These are phyloP conservation scores for Neurospora sp. DNA, from an alignment of 495 filamentous ascomycete species.

Conservation along the genomic window DNA sequence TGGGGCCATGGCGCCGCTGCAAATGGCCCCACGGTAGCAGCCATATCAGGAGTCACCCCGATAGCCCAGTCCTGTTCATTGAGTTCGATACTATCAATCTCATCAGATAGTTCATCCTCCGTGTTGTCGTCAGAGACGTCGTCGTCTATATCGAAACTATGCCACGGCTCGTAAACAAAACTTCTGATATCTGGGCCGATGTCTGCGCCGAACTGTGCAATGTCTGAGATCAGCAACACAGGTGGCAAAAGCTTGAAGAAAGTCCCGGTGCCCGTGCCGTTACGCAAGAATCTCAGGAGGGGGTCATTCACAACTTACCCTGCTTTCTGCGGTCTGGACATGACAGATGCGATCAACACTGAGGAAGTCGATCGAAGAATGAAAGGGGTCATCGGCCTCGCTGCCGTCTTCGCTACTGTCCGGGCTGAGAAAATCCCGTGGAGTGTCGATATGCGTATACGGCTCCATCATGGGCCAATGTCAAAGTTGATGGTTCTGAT, in stretches of 20 bases:
- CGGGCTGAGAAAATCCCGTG: background rate
- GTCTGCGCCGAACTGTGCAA: slow-evolving; percentile 15
- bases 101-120: slow-evolving; percentile 5
- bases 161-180: slow-evolving; percentile 10
- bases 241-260: background rate
- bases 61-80: slow-evolving; percentile 1
- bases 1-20: background rate
- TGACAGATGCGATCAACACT: slow-evolving; percentile 12
- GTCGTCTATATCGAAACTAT: slow-evolving; percentile 9
- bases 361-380: background rate
- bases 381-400: background rate
- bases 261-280: background rate
- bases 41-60: background rate
- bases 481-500: background rate
- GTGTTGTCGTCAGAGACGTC: slow-evolving; percentile 14
- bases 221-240: background rate
- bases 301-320: slow-evolving; percentile 12
- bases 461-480: background rate
- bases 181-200: slow-evolving; percentile 14
- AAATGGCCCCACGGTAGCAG: background rate
- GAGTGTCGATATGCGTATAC: background rate
- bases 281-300: background rate
- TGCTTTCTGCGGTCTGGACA: slow-evolving; percentile 20
- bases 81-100: slow-evolving; percentile 10
- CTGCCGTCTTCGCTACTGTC: background rate